phyloP scores from a whole-genome alignment of 495 filamentous ascomycete genomes.

The Tuber indicum region DNA sequence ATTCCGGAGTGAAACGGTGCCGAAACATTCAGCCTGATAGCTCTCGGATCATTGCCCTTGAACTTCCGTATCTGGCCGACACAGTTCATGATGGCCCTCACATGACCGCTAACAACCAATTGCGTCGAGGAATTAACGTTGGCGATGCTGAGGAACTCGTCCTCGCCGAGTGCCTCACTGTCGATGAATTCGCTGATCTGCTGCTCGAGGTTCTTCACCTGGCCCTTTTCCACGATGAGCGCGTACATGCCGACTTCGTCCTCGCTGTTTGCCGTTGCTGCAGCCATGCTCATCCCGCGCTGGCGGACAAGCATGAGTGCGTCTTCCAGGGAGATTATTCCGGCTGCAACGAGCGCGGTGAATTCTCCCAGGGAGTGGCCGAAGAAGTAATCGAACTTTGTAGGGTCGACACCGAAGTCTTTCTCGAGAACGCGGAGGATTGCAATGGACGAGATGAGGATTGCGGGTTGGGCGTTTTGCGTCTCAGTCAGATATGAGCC shows the following conservation, averaged over 20 bases:
- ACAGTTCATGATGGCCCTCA: constrained; percentile 77
- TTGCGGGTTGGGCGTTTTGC: constrained; percentile 85
- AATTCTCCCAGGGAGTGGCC: constrained; percentile 97
- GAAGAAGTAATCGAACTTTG: constrained; percentile 69
- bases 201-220: constrained; percentile 59
- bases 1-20: constrained; percentile 89
- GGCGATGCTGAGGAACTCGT: constrained; percentile 80
- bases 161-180: constrained; percentile 56
- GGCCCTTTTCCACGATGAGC: constrained; percentile 72
- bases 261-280: constrained; percentile 59
- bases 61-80: constrained; percentile 86
- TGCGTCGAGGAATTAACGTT: constrained; percentile 96
- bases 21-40: constrained; percentile 79
- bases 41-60: constrained; percentile 83
- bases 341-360: constrained; percentile 76
- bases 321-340: constrained; percentile 69
- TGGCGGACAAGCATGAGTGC: constrained; percentile 68
- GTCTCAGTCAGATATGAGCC: constrained; percentile 69
- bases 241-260: constrained; percentile 92
- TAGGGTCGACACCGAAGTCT: constrained; percentile 55
- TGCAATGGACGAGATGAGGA: constrained; percentile 87
- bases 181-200: constrained; percentile 76
- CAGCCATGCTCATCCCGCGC: constrained; percentile 78
- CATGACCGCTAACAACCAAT: constrained; percentile 85
- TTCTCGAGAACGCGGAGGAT: constrained; percentile 83